Conservation (phyloP, 805 yeast species). For the Wickerhamiella musiphila region DNA sequence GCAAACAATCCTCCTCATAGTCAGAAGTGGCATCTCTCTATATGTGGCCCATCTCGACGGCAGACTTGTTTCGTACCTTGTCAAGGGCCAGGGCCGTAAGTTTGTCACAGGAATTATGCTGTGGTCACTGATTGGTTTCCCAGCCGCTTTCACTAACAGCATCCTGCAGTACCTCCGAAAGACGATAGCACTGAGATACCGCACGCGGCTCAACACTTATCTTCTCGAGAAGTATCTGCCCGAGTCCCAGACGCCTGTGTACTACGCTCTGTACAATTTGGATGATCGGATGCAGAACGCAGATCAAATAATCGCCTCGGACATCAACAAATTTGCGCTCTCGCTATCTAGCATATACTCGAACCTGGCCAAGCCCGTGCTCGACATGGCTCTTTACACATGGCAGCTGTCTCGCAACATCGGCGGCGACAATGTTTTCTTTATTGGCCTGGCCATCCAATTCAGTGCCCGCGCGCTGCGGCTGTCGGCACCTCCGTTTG, state of each 20-base stretch:
- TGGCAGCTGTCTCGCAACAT: constrained; percentile 41
- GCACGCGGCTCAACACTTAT: constrained; percentile 45
- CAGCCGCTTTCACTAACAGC: constrained; percentile 68
- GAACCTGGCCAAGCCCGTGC: constrained; percentile 65
- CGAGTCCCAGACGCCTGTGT: constrained; percentile 44
- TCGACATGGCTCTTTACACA: constrained; percentile 67
- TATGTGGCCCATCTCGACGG: constrained; percentile 83
- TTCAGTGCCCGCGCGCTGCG: constrained; percentile 56
- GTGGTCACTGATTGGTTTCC: constrained; percentile 78
- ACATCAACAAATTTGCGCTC: constrained; percentile 53
- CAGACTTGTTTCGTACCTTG: constrained; percentile 60
- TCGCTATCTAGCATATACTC: constrained; percentile 63
- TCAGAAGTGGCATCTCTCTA: constrained; percentile 57
- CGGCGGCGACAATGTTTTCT: constrained; percentile 51
- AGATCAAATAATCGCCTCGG: constrained; percentile 70
- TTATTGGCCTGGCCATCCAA: constrained; percentile 66
- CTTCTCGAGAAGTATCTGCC: constrained; percentile 60
- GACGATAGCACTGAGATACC: constrained; percentile 27
- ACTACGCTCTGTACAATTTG: constrained; percentile 53
- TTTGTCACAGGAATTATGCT: constrained; percentile 45
- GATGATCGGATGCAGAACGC: constrained; percentile 47
- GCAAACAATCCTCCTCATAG: constrained; percentile 43
- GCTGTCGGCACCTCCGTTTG: constrained; percentile 78
- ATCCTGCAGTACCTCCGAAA: constrained; percentile 30
- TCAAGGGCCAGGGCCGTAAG: constrained; percentile 45